phyloP scores from a whole-genome alignment of 345 rosid species.

The Litchi chinensis region DNA sequence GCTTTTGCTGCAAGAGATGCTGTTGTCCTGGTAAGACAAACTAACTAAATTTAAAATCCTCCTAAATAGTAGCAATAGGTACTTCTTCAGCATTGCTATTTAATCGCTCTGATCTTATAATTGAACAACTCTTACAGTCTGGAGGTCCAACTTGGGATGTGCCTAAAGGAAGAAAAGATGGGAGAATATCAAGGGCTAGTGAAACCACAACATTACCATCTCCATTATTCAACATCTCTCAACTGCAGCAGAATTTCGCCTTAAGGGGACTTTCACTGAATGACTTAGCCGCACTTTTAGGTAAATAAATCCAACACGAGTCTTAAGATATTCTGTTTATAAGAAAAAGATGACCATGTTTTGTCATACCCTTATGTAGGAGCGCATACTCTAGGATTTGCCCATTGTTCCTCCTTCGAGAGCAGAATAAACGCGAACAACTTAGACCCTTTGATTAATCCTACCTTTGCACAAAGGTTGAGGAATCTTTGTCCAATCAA shows the following conservation, averaged over 20 bases:
- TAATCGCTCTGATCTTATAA: neutral
- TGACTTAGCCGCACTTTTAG: conserved; percentile 50
- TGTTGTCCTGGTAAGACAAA: conserved; percentile 39
- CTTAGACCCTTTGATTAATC: conserved; percentile 39
- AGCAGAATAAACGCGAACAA: conserved; percentile 41
- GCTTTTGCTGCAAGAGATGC: conserved; percentile 58
- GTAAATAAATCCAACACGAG: conserved; percentile 21
- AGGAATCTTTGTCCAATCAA: conserved; percentile 36
- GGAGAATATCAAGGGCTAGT: conserved; percentile 45
- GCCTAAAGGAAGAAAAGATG: conserved; percentile 55
- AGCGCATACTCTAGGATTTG: conserved; percentile 52
- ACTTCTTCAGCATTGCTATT: neutral
- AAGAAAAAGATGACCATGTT: neutral
- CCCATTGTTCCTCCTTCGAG: conserved; percentile 52
- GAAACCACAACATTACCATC: conserved; percentile 43
- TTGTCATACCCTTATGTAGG: conserved; percentile 27
- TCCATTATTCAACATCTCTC: conserved; percentile 48
- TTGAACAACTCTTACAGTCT: conserved; percentile 33
- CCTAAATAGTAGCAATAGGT: neutral
- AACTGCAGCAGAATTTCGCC: conserved; percentile 48
- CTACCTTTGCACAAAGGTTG: conserved; percentile 42
- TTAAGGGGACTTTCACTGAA: conserved; percentile 44
- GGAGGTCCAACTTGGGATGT: conserved; percentile 59
- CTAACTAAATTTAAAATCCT: neutral
- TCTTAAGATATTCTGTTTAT: neutral